These are phyloP conservation scores for Coemansia erecta DNA, from an alignment of 192 early-diverging fungal species.

Conservation along the genomic window DNA sequence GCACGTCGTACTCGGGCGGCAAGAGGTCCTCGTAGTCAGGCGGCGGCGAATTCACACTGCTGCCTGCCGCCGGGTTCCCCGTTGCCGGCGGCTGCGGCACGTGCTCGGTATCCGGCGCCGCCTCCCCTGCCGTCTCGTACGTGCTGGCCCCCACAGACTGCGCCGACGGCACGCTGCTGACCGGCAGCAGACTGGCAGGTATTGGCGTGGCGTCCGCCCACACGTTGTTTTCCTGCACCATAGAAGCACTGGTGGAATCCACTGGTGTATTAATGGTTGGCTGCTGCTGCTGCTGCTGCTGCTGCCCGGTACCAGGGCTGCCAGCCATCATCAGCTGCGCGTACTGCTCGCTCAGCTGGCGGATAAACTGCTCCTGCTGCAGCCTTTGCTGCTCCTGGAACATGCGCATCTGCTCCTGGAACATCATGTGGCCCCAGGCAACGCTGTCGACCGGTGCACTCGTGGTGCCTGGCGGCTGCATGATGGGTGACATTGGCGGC, in stretches of 20 bases:
- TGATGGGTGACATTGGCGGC: neutral
- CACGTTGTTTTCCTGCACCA: too few relatives aligned
- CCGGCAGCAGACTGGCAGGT: too few relatives aligned
- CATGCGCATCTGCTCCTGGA: slow-evolving; percentile 38
- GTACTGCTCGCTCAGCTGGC: slow-evolving; percentile 38
- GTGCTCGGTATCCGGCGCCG: too few relatives aligned
- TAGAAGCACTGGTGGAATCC: too few relatives aligned
- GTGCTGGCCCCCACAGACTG: neutral
- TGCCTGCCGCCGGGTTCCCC: too few relatives aligned
- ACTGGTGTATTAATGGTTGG: neutral
- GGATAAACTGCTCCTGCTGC: slow-evolving; percentile 45
- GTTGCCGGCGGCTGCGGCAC: too few relatives aligned
- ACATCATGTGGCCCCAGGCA: slow-evolving; percentile 7
- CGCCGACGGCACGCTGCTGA: neutral
- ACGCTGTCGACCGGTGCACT: neutral
- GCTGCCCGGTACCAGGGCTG: neutral
- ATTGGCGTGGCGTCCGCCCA: too few relatives aligned
- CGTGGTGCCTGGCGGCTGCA: neutral
- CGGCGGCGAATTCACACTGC: slow-evolving; percentile 16
- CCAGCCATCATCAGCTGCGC: slow-evolving; percentile 15
- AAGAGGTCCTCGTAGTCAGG: slow-evolving; percentile 40
- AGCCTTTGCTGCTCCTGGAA: slow-evolving; percentile 51
- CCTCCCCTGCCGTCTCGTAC: too few relatives aligned
- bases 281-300: too few relatives aligned
- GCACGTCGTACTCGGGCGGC: slow-evolving; percentile 34